These are phyloP conservation scores for Phytopythium ostracodes DNA, from an alignment of 352 stramenopile species.

Conservation along the genomic window DNA sequence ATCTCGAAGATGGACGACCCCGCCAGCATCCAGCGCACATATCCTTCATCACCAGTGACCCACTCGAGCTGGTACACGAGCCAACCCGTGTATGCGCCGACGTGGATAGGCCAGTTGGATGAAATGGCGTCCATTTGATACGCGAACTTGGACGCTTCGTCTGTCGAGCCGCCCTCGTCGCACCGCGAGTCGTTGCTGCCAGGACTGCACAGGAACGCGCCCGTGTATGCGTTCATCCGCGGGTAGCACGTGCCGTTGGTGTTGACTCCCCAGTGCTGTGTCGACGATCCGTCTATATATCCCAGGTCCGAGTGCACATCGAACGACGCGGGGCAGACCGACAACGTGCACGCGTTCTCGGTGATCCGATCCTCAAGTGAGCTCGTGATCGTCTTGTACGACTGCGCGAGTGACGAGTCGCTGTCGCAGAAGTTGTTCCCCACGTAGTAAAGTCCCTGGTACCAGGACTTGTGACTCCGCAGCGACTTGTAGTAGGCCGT, in stretches of 20 bases:
- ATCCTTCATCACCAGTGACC: constrained; percentile 16
- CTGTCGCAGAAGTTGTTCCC: not conserved
- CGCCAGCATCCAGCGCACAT: constrained; percentile 45
- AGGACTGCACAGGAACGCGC: not conserved
- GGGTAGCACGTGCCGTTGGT: not conserved
- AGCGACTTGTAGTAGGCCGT: not conserved
- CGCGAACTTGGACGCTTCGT: not conserved
- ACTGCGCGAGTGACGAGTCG: not conserved
- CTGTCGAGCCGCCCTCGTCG: not conserved
- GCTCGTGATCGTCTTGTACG: not conserved
- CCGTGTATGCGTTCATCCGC: not conserved
- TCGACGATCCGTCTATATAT: not conserved
- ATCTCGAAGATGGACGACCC: constrained; percentile 75
- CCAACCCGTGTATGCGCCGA: constrained; percentile 54
- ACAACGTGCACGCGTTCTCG: not conserved
- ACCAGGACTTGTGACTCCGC: not conserved
- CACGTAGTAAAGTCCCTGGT: not conserved
- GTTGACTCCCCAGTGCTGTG: not conserved
- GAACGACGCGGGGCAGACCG: not conserved
- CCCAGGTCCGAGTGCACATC: not conserved
- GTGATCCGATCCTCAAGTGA: not conserved
- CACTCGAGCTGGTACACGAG: constrained; percentile 22
- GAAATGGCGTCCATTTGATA: constrained; percentile 30
- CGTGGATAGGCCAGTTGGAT: constrained; percentile 54
- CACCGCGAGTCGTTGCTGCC: not conserved